Evolutionary conservation across 2,329 filamentous ascomycete genomes (phyloP).

Genomic region (Macrophomina tecta): DNA sequence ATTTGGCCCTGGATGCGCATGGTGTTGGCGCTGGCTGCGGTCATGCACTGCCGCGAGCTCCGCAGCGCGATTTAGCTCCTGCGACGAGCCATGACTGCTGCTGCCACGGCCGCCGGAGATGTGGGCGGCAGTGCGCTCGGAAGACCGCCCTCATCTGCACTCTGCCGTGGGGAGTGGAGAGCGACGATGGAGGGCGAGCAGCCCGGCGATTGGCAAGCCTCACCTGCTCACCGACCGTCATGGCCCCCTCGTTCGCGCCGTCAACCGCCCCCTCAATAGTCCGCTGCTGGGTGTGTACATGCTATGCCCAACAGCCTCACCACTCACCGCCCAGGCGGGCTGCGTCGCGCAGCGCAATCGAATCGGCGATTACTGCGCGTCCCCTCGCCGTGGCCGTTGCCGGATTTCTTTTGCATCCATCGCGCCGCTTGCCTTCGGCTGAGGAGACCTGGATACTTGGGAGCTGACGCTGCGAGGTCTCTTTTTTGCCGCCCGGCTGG

Average conservation of each 20-base stretch:
- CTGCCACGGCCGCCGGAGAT: too few species aligned
- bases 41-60: slow-evolving; percentile 1
- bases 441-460: not conserved
- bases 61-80: slow-evolving; percentile 13
- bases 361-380: not conserved
- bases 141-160: not conserved
- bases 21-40: not conserved
- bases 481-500: not conserved
- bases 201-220: slow-evolving; percentile 6
- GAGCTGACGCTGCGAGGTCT: not conserved
- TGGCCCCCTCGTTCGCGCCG: not conserved
- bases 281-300: not conserved
- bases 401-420: slow-evolving; percentile 17
- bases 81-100: slow-evolving; percentile 1
- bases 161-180: not conserved
- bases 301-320: not conserved
- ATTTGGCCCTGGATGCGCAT: not conserved
- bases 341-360: not conserved
- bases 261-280: not conserved
- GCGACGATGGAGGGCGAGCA: not conserved
- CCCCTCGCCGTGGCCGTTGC: not conserved
- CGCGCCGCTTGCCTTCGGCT: slow-evolving; percentile 6
- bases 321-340: not conserved
- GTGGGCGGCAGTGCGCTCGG: not conserved
- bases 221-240: slow-evolving; percentile 2